phyloP scores from a whole-genome alignment of 345 rosid genomes.

The Psidium guajava region DNA sequence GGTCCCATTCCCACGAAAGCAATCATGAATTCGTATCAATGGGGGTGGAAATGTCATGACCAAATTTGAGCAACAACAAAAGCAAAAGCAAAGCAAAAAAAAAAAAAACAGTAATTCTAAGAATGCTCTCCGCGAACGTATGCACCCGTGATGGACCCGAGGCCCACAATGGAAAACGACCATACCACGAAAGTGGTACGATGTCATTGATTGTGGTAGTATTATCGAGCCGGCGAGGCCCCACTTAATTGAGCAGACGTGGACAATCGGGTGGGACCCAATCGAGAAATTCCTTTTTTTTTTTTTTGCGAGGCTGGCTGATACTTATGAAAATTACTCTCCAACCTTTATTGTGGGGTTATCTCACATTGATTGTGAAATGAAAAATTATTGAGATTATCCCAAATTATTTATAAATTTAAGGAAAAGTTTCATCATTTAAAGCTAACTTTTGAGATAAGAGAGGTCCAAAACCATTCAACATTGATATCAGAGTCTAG shows the following conservation, averaged over 20 bases:
- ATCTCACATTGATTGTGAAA: too few relatives aligned
- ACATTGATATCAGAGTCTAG: too few relatives aligned
- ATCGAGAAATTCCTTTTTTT: background rate
- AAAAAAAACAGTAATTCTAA: background rate
- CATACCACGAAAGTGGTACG: background rate
- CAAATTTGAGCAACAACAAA: background rate
- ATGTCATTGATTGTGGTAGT: background rate
- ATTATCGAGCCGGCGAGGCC: too few relatives aligned
- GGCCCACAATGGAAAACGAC: background rate
- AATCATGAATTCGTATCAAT: background rate
- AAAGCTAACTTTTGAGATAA: too few relatives aligned
- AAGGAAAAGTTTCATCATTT: too few relatives aligned
- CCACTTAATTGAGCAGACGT: background rate
- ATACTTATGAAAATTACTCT: background rate
- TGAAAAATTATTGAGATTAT: too few relatives aligned
- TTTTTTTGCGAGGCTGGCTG: background rate
- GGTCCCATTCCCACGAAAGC: background rate
- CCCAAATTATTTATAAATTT: too few relatives aligned
- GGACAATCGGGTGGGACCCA: background rate
- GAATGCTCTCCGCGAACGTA: background rate
- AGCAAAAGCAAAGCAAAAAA: background rate
- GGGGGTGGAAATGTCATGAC: background rate
- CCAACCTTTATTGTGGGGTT: too few relatives aligned
- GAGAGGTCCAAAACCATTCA: too few relatives aligned
- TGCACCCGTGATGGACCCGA: background rate